Evolutionary conservation across 2,329 filamentous ascomycete genomes (phyloP), one percentile per base, ranked within the genome.

Genomic region (Fusarium sp.): DNA sequence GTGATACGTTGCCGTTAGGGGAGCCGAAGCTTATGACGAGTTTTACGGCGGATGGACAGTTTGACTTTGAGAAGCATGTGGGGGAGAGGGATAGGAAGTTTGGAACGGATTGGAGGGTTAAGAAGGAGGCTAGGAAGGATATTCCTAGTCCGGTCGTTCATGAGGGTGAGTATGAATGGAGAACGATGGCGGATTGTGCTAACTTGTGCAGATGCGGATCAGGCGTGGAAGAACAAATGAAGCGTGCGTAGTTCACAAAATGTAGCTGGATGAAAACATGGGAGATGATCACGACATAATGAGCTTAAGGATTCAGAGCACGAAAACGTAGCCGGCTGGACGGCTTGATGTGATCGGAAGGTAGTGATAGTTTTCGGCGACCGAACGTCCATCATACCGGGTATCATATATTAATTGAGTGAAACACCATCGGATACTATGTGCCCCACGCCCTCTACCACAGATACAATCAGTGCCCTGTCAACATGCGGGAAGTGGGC

Each of bases 1-100:
- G 93, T 0, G 90, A 96, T 77, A 78, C 79, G 67, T 68, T 89
- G 35, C 88, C 88, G 0, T 74, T 89, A 6, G 88, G 88, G 0
- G 82, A 85, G 71, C 88, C 88, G 13, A 83, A 86, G 75, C 80
- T 89, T 11, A 89, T 89, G 88, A 88, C 84, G 16, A 88, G 86
- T 75, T 87, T 85, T 67, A 88, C 85, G 6, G 82, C 78, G 3
- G 81, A 84, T n/a, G 84, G 83, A 0, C 87, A 89, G 75, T 79
- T 88, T 35, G 85, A 86, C 40, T 85, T 88, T 70, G 83, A 84
- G 19, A 82, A 79, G 68, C 69, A 77, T 2, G 82, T 88, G 9
- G 81, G 81, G 0, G 82, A 85, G 18, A 80, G 88, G 46, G 87
- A 89, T 72, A 69, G 63, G 35, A 81, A 81, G 58, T 86, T 89